A percentile compares a stretch with the other conserved stretches of the same genome.
Conservation (phyloP, 208 protist species). For the Strigomonas galati region DNA sequence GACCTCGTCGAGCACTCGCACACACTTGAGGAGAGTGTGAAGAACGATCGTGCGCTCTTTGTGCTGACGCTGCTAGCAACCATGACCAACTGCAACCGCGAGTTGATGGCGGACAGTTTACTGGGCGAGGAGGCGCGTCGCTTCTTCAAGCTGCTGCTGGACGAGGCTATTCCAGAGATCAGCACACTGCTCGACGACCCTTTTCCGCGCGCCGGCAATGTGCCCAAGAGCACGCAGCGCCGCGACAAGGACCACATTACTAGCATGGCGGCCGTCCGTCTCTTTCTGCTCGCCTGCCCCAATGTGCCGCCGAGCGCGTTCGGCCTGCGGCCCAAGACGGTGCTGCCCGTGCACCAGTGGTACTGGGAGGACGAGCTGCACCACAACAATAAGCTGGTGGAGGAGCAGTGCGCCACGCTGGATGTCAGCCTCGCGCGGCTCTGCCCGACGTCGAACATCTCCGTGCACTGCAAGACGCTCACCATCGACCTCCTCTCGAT, state of each 20-base stretch:
- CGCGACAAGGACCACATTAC: slow-evolving; percentile 84
- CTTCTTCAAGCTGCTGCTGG: slow-evolving; percentile 71
- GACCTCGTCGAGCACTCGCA: slow-evolving; percentile 58
- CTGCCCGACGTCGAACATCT: slow-evolving; percentile 28
- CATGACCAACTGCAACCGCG: slow-evolving; percentile 44
- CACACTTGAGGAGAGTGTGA: slow-evolving; percentile 49
- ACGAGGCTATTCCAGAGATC: slow-evolving; percentile 43
- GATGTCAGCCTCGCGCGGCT: slow-evolving; percentile 48
- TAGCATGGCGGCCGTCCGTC: slow-evolving; percentile 71
- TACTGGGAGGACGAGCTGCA: slow-evolving; percentile 88
- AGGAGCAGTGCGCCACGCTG: slow-evolving; percentile 71
- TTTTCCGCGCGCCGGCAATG: slow-evolving; percentile 50
- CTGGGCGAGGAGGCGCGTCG: slow-evolving; percentile 41
- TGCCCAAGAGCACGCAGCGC: slow-evolving; percentile 44
- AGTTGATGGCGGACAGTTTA: slow-evolving; percentile 48
- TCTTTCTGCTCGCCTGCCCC: slow-evolving; percentile 73
- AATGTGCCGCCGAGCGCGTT: slow-evolving; percentile 66
- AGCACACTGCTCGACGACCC: slow-evolving; percentile 71
- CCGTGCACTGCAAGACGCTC: slow-evolving; percentile 46
- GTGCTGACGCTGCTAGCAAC: slow-evolving; percentile 66
- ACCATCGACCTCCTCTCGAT: slow-evolving; percentile 66
- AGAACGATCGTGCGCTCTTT: slow-evolving; percentile 63
- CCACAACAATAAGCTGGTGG: slow-evolving; percentile 56
- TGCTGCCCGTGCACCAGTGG: slow-evolving; percentile 87
- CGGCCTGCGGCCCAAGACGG: slow-evolving; percentile 62